These are phyloP conservation scores for Trametes cingulata DNA, from an alignment of 768 basidiomycete genomes.

Conservation along the genomic window DNA sequence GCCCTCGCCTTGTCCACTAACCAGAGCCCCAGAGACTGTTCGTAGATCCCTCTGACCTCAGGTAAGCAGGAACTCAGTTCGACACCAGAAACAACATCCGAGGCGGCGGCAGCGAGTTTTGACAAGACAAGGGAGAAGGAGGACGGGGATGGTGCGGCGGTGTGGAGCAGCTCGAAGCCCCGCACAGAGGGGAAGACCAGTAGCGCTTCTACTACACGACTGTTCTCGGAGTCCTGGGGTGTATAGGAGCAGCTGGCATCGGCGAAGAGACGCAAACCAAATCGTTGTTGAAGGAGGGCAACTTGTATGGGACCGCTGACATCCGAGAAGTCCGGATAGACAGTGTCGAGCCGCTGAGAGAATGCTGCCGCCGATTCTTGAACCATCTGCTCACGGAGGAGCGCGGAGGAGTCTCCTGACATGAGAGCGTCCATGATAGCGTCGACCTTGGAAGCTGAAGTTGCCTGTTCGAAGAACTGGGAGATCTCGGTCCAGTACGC, in stretches of 20 bases:
- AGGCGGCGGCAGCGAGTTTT: conserved; percentile 46
- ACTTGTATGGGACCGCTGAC: conserved; percentile 66
- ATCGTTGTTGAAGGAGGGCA: conserved; percentile 62
- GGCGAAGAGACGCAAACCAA: conserved; percentile 67
- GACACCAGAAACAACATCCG: conserved; percentile 47
- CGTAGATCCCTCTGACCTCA: conserved; percentile 55
- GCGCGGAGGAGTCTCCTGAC: conserved; percentile 38
- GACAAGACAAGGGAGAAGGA: conserved; percentile 50
- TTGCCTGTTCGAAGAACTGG: conserved; percentile 68
- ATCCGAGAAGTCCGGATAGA: conserved; percentile 74
- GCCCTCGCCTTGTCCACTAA: conserved; percentile 73
- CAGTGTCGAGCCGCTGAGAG: conserved; percentile 62
- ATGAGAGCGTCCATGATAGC: conserved; percentile 45
- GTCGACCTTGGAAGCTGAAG: conserved; percentile 49
- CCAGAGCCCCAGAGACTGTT: conserved; percentile 81
- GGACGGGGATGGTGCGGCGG: conserved; percentile 27
- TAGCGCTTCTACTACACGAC: conserved; percentile 35
- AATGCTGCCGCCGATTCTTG: conserved; percentile 84
- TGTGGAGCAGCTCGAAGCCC: conserved; percentile 39
- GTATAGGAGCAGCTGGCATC: conserved; percentile 18
- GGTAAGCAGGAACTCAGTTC: conserved; percentile 33
- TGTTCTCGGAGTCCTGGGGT: neutral
- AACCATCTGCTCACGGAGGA: conserved; percentile 63
- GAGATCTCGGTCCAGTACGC: conserved; percentile 75
- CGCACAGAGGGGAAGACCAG: conserved; percentile 56